phyloP scores from a whole-genome alignment of 2,329 filamentous ascomycete species.

The Penicillium sp. region DNA sequence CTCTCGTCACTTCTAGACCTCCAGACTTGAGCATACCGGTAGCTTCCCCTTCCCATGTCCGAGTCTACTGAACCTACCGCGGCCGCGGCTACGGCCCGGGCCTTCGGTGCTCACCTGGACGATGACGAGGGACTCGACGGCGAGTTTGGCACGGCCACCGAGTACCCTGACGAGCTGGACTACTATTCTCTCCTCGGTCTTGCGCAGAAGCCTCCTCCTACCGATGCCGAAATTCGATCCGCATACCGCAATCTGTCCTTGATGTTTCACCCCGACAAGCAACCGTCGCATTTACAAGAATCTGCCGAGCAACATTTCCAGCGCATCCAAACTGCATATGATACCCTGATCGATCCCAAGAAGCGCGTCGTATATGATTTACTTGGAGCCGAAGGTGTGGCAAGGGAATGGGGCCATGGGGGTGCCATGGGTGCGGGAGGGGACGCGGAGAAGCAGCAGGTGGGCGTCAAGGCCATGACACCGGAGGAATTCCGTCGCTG shows the following conservation, averaged over 20 bases:
- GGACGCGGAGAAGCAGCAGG: constrained; percentile 34
- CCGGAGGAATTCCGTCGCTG: constrained; percentile 46
- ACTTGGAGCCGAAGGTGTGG: constrained; percentile 47
- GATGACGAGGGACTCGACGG: constrained; percentile 31
- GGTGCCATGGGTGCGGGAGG: constrained; percentile 40
- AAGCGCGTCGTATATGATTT: constrained; percentile 51
- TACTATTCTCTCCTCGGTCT: constrained; percentile 50
- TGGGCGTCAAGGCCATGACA: constrained; percentile 45
- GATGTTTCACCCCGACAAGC: constrained; percentile 52
- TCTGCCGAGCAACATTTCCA: constrained; percentile 45
- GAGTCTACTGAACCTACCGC: constrained; percentile 12
- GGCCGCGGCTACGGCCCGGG: constrained; percentile 13
- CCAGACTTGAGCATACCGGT: not conserved
- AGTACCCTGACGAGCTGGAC: constrained; percentile 42
- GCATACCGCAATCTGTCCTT: constrained; percentile 50
- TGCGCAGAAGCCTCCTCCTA: constrained; percentile 44
- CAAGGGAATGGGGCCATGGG: constrained; percentile 40
- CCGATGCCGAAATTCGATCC: constrained; percentile 47
- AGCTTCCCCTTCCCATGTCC: constrained; percentile 15
- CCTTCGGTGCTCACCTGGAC: constrained; percentile 20
- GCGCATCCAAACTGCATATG: constrained; percentile 47
- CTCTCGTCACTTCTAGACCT: constrained; percentile 4
- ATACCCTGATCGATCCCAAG: constrained; percentile 45
- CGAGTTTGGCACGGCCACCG: constrained; percentile 33
- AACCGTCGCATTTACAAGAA: constrained; percentile 44